Conservation (phyloP, 2,329 filamentous ascomycete species). For the Aschersonia sp. region DNA sequence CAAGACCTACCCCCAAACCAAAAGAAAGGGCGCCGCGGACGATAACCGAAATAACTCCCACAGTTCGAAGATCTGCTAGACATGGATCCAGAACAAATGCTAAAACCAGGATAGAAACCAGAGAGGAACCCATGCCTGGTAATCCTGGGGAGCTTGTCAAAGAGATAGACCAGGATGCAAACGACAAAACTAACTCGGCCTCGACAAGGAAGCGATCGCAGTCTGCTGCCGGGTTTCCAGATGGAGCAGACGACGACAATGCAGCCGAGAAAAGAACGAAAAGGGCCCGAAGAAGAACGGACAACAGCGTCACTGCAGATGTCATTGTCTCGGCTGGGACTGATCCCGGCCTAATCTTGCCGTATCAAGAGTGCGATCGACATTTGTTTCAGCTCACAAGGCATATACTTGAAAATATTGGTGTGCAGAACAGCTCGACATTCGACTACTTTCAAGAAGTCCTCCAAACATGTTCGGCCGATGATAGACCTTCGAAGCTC, state of each 20-base stretch:
- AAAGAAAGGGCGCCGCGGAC: slow-evolving; percentile 2
- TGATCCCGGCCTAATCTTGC: slow-evolving; percentile 39
- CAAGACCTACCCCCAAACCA: not conserved
- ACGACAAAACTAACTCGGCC: slow-evolving; percentile 22
- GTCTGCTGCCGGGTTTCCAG: slow-evolving; percentile 43
- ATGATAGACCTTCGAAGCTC: slow-evolving; percentile 35
- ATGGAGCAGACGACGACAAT: slow-evolving; percentile 41
- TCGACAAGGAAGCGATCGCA: slow-evolving; percentile 46
- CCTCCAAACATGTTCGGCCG: slow-evolving; percentile 35
- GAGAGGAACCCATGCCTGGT: slow-evolving; percentile 11
- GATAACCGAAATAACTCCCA: slow-evolving; percentile 1
- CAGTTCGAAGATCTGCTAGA: slow-evolving; percentile 4
- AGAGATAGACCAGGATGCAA: slow-evolving; percentile 14
- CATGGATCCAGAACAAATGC: slow-evolving; percentile 2
- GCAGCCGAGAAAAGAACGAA: slow-evolving; percentile 49
- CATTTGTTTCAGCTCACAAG: slow-evolving; percentile 41
- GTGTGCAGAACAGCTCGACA: slow-evolving; percentile 33
- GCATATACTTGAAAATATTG: slow-evolving; percentile 39
- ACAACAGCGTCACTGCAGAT: slow-evolving; percentile 40
- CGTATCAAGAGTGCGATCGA: slow-evolving; percentile 40
- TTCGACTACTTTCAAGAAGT: slow-evolving; percentile 32
- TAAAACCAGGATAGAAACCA: slow-evolving; percentile 4
- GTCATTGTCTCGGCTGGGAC: slow-evolving; percentile 34
- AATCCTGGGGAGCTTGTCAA: slow-evolving; percentile 12
- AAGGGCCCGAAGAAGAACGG: slow-evolving; percentile 37